phyloP scores from a whole-genome alignment of 73 alveolate species.

The Blepharisma japonicum region DNA sequence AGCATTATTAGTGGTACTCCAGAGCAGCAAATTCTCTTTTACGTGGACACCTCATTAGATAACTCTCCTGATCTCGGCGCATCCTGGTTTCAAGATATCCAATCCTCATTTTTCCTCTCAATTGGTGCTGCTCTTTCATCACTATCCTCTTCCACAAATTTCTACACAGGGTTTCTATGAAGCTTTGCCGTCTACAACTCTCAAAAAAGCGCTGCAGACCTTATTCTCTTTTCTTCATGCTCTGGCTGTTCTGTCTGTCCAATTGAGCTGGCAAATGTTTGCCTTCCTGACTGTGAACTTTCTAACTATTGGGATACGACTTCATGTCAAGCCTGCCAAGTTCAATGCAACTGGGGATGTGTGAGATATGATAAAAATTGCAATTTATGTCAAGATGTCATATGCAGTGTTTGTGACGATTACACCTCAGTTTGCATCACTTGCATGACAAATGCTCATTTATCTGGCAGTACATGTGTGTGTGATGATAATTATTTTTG shows the following conservation, averaged over 20 bases:
- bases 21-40: not conserved
- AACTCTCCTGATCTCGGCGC: not conserved
- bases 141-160: not conserved
- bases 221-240: not conserved
- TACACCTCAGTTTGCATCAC: not conserved
- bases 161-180: not conserved
- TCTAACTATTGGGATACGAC: not conserved
- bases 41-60: not conserved
- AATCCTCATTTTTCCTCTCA: not conserved
- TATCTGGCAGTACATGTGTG: not conserved
- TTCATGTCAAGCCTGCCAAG: not conserved
- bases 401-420: not conserved
- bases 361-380: not conserved
- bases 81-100: not conserved
- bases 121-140: not conserved
- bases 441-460: not conserved
- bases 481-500: constrained; percentile 11
- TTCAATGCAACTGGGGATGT: not conserved
- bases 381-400: constrained; percentile 6
- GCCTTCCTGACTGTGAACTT: not conserved
- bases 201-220: not conserved
- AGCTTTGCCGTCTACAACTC: not conserved
- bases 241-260: not conserved
- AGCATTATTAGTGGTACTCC: not conserved
- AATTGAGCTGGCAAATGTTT: not conserved